A percentile compares a stretch with the other conserved stretches of the same genome.
Evolutionary conservation across 208 protist genomes (phyloP).

Genomic region (Wallacemonas sp.): DNA sequence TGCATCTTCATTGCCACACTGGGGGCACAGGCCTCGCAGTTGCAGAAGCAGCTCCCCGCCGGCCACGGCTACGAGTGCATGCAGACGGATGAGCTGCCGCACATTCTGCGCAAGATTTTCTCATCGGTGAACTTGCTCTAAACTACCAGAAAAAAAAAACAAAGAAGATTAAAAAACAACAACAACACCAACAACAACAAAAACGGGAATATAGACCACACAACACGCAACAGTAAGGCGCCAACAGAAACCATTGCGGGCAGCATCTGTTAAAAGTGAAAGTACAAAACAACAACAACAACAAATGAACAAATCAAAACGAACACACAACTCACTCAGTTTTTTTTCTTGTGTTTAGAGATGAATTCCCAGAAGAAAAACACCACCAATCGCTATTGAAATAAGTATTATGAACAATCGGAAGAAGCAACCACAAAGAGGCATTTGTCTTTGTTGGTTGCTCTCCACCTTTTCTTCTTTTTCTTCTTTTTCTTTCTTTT

Average conservation of each 20-base stretch:
- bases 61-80: constrained; percentile 90
- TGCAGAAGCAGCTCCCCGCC: constrained; percentile 74
- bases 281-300: not conserved
- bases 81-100: constrained; percentile 80
- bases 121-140: constrained; percentile 69
- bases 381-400: too few species aligned
- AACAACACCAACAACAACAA: constrained; percentile 3
- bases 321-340: not conserved
- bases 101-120: constrained; percentile 90
- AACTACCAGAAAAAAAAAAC: constrained; percentile 12
- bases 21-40: constrained; percentile 71
- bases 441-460: too few species aligned
- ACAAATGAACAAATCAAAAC: not conserved
- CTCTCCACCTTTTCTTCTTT: too few species aligned
- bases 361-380: too few species aligned
- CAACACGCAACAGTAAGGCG: too few species aligned
- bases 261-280: too few species aligned
- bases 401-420: too few species aligned
- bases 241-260: too few species aligned
- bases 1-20: constrained; percentile 93
- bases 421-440: too few species aligned
- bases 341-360: constrained; percentile 13
- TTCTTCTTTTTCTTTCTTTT: too few species aligned
- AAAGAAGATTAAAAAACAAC: constrained; percentile 26
- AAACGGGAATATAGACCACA: too few species aligned